Evolutionary conservation across 495 filamentous ascomycete genomes (phyloP).

Genomic region (Trichoderma gamsii): DNA sequence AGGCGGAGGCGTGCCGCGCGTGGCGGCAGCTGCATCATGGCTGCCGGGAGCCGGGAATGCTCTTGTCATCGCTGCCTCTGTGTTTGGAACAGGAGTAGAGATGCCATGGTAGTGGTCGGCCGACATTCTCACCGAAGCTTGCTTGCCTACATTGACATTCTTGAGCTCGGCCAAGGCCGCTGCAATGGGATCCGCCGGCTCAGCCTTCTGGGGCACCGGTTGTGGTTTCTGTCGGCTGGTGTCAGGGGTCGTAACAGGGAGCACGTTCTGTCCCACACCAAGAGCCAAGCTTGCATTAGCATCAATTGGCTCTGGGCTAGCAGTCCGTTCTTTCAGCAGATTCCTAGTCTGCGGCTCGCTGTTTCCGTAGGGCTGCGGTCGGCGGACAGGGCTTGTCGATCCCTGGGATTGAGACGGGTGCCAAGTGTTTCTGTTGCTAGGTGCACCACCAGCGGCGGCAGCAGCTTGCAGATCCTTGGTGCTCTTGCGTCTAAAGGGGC

Average conservation of each 20-base stretch:
- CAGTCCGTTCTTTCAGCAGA: constrained; percentile 37
- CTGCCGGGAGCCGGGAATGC: constrained; percentile 46
- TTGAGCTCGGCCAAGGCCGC: constrained; percentile 89
- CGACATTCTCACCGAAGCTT: constrained; percentile 70
- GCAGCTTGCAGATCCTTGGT: constrained; percentile 59
- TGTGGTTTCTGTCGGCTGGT: constrained; percentile 18
- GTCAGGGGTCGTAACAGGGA: constrained; percentile 87
- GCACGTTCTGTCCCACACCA: constrained; percentile 95
- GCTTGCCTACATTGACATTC: constrained; percentile 59
- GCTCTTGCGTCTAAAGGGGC: constrained; percentile 91
- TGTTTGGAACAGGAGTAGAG: constrained; percentile 65
- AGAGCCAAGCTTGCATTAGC: constrained; percentile 88
- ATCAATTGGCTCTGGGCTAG: constrained; percentile 81
- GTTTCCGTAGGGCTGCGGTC: constrained; percentile 26
- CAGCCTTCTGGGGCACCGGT: constrained; percentile 23
- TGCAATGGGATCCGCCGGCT: constrained; percentile 74
- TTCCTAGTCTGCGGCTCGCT: constrained; percentile 22
- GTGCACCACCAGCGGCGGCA: constrained; percentile 17
- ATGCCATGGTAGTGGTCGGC: constrained; percentile 93
- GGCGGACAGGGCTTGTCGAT: constrained; percentile 22
- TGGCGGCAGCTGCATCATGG: constrained; percentile 41
- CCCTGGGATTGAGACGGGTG: constrained; percentile 24
- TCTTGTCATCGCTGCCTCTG: constrained; percentile 29
- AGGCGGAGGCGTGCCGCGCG: constrained; percentile 72
- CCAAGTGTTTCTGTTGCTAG: constrained; percentile 59